phyloP scores from a whole-genome alignment of 2,329 filamentous ascomycete species.

The Aspergillus cejpii region DNA sequence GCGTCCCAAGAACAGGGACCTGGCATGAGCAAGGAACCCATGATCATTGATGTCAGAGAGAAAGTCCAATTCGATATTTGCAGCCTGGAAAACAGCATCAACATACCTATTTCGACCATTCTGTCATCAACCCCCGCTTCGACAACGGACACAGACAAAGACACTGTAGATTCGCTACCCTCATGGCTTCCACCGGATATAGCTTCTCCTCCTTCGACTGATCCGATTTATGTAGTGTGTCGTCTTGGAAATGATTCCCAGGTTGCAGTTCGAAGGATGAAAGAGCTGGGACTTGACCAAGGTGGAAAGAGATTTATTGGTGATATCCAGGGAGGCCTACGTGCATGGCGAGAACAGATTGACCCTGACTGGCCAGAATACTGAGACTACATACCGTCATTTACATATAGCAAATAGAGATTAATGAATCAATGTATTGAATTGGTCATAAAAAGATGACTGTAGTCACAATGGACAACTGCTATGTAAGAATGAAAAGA shows the following conservation, averaged over 20 bases:
- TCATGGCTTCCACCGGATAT: conserved; percentile 27
- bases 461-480: not conserved
- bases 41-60: conserved; percentile 78
- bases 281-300: conserved; percentile 33
- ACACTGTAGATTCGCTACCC: conserved; percentile 11
- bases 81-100: conserved; percentile 67
- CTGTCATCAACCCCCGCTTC: conserved; percentile 17
- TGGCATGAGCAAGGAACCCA: conserved; percentile 34
- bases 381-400: conserved; percentile 13
- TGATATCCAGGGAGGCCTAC: conserved; percentile 40
- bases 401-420: too few species aligned
- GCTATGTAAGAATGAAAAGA: conserved; percentile 2
- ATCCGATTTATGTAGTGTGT: conserved; percentile 42
- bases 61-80: conserved; percentile 78
- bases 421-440: not conserved
- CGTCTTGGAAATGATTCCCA: conserved; percentile 47
- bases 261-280: conserved; percentile 39
- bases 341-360: conserved; percentile 39
- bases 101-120: conserved; percentile 42
- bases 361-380: conserved; percentile 40
- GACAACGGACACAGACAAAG: not conserved
- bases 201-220: conserved; percentile 15
- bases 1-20: conserved; percentile 1
- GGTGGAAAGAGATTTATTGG: conserved; percentile 32
- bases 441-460: not conserved